These are phyloP conservation scores for Plenodomus lindquistii DNA, from an alignment of 2,329 filamentous ascomycete genomes.

Conservation along the genomic window DNA sequence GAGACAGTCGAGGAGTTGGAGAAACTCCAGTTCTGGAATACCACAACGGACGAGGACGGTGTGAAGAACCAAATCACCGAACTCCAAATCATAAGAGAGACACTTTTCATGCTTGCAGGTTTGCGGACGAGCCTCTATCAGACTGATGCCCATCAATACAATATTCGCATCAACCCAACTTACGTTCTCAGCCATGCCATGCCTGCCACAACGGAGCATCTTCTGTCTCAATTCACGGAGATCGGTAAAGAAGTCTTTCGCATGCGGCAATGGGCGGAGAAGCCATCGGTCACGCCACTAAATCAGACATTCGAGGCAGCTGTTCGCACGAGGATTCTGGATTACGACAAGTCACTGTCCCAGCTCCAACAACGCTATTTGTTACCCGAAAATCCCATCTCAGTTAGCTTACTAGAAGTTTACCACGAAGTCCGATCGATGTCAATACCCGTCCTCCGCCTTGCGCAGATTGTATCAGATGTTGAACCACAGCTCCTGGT, in stretches of 20 bases:
- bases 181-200: constrained; percentile 48
- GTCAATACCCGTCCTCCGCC: constrained; percentile 60
- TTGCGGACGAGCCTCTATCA: constrained; percentile 73
- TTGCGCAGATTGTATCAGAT: constrained; percentile 66
- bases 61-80: constrained; percentile 61
- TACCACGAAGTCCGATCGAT: constrained; percentile 60
- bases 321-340: constrained; percentile 59
- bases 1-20: constrained; percentile 45
- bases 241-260: constrained; percentile 54
- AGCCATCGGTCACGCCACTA: constrained; percentile 40
- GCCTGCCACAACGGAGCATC: constrained; percentile 35
- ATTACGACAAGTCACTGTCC: constrained; percentile 64
- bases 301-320: constrained; percentile 73
- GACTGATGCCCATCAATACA: constrained; percentile 34
- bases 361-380: constrained; percentile 65
- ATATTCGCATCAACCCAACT: constrained; percentile 40
- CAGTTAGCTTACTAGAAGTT: constrained; percentile 70
- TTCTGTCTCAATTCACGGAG: constrained; percentile 51
- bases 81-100: constrained; percentile 73
- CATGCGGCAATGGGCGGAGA: constrained; percentile 55
- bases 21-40: constrained; percentile 55
- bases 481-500: constrained; percentile 51
- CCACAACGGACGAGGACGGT: constrained; percentile 8
- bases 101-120: constrained; percentile 83
- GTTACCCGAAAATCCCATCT: constrained; percentile 54